Evolutionary conservation across 1,139 yeast species (phyloP), one percentile per base, ranked within the genome.

Genomic region (Candida sanyaensis): DNA sequence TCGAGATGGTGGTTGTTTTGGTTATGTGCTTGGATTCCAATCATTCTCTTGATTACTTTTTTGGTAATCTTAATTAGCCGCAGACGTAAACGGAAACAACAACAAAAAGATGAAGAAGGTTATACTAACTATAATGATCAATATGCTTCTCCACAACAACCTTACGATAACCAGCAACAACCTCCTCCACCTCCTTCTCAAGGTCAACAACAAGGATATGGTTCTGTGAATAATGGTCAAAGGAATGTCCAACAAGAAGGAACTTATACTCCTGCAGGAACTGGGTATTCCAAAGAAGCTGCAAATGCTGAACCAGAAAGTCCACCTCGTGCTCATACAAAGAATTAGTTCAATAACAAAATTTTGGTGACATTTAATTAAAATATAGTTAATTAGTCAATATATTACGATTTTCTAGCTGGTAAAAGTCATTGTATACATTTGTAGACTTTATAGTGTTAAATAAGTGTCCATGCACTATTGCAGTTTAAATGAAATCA

Each of bases 1-100:
- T 5, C 28, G 11, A 34, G 38, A 34, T 34, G 38, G 38, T 34
- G 38, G 38, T 34, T 34, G 28, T 34, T 34, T 34, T 34, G 38
- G 38, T 34, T 34, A 9, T 21, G 24, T 17, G 38, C 38, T 23
- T 34, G 28, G 38, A 23, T 34, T 23, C 38, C 38, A 9, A 21
- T 34, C 23, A 34, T 34, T 12, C 27, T 11, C 2, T 34, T 34
- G 38, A 21, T 34, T 11, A n/a, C 11, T 5, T 23, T 23, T 6
- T 34, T 34, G 28, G 7, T 34, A 5, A 13, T 34, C 12, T 11
- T 10, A 27, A 11, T 21, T n/a, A 23, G 23, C 38, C 26, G 26
- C 13, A 34, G 38, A 9, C 38, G n/a, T 23, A 34, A 23, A 34
- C 26, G 27, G 10, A 9, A 8, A 23, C 6, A 21, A 6, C 27